phyloP scores from a whole-genome alignment of 176 grass and related monocot species.

The Musa troglodytarum region DNA sequence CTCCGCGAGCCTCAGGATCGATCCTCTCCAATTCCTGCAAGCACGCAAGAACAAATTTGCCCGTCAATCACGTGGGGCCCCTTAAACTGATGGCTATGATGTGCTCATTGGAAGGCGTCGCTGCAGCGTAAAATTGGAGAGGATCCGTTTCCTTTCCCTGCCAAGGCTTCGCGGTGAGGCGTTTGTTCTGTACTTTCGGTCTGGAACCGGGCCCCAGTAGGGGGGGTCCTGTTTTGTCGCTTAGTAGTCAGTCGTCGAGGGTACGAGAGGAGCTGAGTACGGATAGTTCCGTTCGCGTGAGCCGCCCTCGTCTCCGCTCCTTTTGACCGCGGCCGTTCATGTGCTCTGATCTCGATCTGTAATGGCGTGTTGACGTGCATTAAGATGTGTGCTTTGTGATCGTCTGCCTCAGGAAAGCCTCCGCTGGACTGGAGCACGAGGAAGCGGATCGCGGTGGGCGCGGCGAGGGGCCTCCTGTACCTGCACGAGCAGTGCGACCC shows the following conservation, averaged over 20 bases:
- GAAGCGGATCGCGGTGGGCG: slow-evolving; percentile 58
- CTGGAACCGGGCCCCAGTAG: not conserved
- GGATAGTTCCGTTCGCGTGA: not conserved
- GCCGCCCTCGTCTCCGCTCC: not conserved
- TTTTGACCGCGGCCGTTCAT: not conserved
- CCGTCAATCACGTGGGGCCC: not conserved
- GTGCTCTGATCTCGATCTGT: too few species aligned
- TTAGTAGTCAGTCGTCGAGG: not conserved
- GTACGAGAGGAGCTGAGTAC: not conserved
- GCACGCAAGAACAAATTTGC: too few species aligned
- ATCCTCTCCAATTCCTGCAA: too few species aligned
- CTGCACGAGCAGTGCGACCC: slow-evolving; percentile 89
- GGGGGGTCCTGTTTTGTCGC: not conserved
- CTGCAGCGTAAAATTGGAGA: not conserved
- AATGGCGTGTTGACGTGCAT: not conserved
- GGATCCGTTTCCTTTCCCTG: not conserved
- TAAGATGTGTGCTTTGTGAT: not conserved
- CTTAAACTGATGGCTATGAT: not conserved
- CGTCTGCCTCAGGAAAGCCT: slow-evolving; percentile 35
- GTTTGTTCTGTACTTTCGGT: not conserved
- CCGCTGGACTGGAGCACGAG: slow-evolving; percentile 53
- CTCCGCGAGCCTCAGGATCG: too few species aligned
- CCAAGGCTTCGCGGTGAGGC: too few species aligned
- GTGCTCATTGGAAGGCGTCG: not conserved
- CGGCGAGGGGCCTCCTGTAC: slow-evolving; percentile 58